phyloP scores from a whole-genome alignment of 2,329 filamentous ascomycete genomes.

The Pseudogymnoascus sp. region DNA sequence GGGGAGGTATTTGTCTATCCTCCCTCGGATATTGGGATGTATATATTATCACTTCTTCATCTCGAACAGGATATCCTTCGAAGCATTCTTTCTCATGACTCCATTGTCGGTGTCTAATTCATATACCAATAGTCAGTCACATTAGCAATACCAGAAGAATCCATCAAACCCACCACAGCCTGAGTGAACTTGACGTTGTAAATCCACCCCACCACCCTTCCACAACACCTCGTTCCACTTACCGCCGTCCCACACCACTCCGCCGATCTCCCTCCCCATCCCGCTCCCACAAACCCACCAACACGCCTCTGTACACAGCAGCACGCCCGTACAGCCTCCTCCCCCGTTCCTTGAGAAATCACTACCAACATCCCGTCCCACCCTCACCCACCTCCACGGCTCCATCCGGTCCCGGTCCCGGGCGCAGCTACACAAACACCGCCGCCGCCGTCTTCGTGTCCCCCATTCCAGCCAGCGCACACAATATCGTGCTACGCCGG shows the following conservation, averaged over 20 bases:
- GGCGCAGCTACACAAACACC: not conserved
- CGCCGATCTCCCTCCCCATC: not conserved
- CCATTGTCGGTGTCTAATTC: not conserved
- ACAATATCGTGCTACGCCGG: not conserved
- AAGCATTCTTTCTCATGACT: not conserved
- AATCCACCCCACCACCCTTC: not conserved
- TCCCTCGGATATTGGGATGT: not conserved
- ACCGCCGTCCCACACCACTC: not conserved
- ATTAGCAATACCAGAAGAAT: conserved; percentile 4
- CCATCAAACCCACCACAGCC: not conserved
- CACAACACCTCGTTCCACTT: not conserved
- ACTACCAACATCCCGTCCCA: not conserved
- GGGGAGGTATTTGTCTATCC: not conserved
- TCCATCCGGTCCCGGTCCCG: not conserved
- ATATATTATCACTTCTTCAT: not conserved
- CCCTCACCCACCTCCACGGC: not conserved
- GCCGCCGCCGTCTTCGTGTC: not conserved
- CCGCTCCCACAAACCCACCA: not conserved
- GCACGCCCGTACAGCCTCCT: not conserved
- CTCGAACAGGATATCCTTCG: not conserved
- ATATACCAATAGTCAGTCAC: not conserved
- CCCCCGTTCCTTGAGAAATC: not conserved
- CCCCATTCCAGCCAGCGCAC: not conserved
- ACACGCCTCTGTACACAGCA: not conserved
- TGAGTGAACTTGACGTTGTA: not conserved